Evolutionary conservation across 1,139 yeast genomes (phyloP).

Genomic region (Scheffersomyces titani): DNA sequence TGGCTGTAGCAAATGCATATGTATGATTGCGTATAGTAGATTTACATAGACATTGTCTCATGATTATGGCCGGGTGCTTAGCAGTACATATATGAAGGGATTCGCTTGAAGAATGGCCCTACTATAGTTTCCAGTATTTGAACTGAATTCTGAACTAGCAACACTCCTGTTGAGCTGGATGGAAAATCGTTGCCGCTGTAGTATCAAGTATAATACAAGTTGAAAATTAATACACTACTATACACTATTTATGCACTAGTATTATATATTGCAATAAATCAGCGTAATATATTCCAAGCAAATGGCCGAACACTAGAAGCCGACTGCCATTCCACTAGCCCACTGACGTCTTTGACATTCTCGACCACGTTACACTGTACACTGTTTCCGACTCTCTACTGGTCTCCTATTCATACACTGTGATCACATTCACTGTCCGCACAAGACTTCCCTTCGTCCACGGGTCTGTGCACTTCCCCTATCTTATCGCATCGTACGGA

Average conservation of each 20-base stretch:
- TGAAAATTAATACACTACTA: too few relatives aligned
- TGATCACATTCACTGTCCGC: not conserved
- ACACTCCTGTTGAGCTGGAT: too few relatives aligned
- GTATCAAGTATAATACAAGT: too few relatives aligned
- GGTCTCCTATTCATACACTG: not conserved
- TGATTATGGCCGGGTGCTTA: not conserved
- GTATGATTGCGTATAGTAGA: not conserved
- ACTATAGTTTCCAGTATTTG: not conserved
- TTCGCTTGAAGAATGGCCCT: not conserved
- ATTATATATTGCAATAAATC: not conserved
- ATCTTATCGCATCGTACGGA: not conserved
- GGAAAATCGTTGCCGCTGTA: too few relatives aligned
- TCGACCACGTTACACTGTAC: too few relatives aligned
- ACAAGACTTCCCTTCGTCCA: not conserved
- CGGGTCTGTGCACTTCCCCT: not conserved
- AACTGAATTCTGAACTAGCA: not conserved
- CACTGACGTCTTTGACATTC: too few relatives aligned
- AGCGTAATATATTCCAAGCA: too few relatives aligned
- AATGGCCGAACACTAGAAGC: too few relatives aligned
- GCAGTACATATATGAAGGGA: not conserved
- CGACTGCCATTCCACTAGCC: not conserved
- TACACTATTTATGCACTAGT: not conserved
- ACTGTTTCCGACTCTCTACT: not conserved
- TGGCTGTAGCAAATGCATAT: not conserved
- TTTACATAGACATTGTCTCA: not conserved